phyloP scores from a whole-genome alignment of 1,284 basidiomycete species.

The Kwoniella shivajii region DNA sequence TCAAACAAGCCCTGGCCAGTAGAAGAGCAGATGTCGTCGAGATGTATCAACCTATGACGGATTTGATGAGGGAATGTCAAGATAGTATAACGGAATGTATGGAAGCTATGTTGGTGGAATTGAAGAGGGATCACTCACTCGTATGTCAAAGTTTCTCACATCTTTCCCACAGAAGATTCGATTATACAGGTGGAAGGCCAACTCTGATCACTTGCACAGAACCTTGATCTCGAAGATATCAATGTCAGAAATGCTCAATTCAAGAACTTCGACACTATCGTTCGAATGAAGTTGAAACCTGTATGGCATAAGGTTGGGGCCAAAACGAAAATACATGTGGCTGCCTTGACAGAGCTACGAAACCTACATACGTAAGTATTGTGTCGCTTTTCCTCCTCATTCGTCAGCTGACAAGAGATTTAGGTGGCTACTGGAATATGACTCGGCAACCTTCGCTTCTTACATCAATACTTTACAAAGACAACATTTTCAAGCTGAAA shows the following conservation, averaged over 20 bases:
- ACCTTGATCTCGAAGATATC: conserved; percentile 93
- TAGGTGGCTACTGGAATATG: conserved; percentile 87
- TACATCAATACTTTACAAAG: conserved; percentile 81
- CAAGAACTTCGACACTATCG: conserved; percentile 86
- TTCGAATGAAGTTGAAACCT: conserved; percentile 84
- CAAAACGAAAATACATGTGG: conserved; percentile 87
- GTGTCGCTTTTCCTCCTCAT: no score
- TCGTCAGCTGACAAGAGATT: conserved; percentile 2
- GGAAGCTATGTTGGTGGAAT: conserved; percentile 83
- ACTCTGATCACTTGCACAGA: conserved; percentile 18
- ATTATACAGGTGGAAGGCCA: no score
- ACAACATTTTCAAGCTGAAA: conserved; percentile 47
- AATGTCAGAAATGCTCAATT: conserved; percentile 94
- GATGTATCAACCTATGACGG: conserved; percentile 82
- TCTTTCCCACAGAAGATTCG: no score
- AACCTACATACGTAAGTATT: conserved; percentile 74
- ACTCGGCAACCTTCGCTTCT: conserved; percentile 84
- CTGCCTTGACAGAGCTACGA: conserved; percentile 82
- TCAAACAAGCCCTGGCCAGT: conserved; percentile 76
- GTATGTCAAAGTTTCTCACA: no score
- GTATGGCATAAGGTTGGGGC: conserved; percentile 97
- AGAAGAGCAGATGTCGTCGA: conserved; percentile 90
- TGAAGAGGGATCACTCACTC: conserved; percentile 82
- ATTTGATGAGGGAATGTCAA: conserved; percentile 88
- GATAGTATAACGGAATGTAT: conserved; percentile 93